Conservation (phyloP, 2,329 filamentous ascomycete genomes). For the Fusarium marasasianum region DNA sequence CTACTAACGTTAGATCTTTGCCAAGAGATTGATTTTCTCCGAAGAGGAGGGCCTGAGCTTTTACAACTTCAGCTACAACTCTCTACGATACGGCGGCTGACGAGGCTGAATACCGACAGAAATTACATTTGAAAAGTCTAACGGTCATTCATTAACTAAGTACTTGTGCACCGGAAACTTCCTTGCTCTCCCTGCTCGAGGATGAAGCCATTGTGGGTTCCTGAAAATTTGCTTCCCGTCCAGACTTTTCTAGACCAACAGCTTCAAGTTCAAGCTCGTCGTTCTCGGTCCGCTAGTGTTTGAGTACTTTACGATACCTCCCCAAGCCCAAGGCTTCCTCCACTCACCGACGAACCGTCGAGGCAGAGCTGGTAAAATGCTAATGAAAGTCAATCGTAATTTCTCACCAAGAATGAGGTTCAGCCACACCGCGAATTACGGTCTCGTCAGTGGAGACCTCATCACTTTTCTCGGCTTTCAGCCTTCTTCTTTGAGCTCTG, state of each 20-base stretch:
- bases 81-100: neutral
- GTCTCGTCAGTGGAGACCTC: constrained; percentile 5
- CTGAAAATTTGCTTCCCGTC: constrained; percentile 29
- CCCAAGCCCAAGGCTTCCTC: neutral
- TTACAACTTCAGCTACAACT: neutral
- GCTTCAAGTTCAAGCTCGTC: constrained; percentile 9
- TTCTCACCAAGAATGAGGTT: constrained; percentile 6
- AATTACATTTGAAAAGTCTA: neutral
- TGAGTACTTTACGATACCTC: constrained; percentile 18
- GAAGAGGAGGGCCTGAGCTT: constrained; percentile 26
- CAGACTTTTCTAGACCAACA: constrained; percentile 29
- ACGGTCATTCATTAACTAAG: neutral
- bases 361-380: neutral
- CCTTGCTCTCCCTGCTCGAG: constrained; percentile 4
- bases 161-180: neutral
- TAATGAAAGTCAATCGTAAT: constrained; percentile 2
- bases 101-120: constrained; percentile 3
- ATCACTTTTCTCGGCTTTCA: constrained; percentile 3
- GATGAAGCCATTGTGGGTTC: constrained; percentile 25
- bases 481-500: neutral
- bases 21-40: constrained; percentile 39
- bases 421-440: constrained; percentile 23
- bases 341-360: neutral
- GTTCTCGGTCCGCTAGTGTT: neutral
- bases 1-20: constrained; percentile 17